Conservation (phyloP, 495 filamentous ascomycete genomes). For the Oleoguttula mirabilis region DNA sequence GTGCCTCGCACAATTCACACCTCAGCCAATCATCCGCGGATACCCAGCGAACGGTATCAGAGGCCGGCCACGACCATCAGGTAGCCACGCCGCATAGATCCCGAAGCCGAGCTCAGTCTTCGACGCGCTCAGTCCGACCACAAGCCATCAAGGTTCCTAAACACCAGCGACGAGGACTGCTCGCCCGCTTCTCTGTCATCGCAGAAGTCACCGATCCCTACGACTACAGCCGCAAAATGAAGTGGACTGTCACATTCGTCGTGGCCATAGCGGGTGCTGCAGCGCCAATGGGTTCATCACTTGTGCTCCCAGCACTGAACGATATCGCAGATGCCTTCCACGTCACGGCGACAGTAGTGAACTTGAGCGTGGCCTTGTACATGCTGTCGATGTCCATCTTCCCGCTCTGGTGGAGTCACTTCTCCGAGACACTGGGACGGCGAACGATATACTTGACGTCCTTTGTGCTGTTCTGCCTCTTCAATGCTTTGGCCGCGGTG, state of each 20-base stretch:
- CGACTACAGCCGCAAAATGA: slow-evolving; percentile 55
- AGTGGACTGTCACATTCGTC: slow-evolving; percentile 78
- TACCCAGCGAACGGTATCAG: slow-evolving; percentile 3
- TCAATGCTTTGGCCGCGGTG: slow-evolving; percentile 59
- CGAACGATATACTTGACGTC: slow-evolving; percentile 77
- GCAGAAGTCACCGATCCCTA: slow-evolving; percentile 70
- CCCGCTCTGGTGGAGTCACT: slow-evolving; percentile 89
- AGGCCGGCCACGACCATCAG: slow-evolving; percentile 14
- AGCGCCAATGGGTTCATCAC: slow-evolving; percentile 74
- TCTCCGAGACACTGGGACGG: slow-evolving; percentile 72
- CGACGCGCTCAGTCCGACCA: slow-evolving; percentile 5
- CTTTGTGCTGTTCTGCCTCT: slow-evolving; percentile 70
- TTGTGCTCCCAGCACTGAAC: slow-evolving; percentile 71
- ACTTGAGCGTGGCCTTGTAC: slow-evolving; percentile 74
- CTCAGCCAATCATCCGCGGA: neutral
- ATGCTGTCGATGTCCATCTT: slow-evolving; percentile 87
- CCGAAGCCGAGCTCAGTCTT: slow-evolving; percentile 13
- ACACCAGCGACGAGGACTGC: slow-evolving; percentile 57
- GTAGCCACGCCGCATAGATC: slow-evolving; percentile 3
- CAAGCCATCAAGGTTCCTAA: slow-evolving; percentile 49
- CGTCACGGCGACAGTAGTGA: slow-evolving; percentile 58
- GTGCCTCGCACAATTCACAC: neutral
- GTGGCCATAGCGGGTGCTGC: slow-evolving; percentile 63
- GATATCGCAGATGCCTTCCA: slow-evolving; percentile 55
- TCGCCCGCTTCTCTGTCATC: slow-evolving; percentile 61